These are phyloP conservation scores for Digitaria exilis DNA, from an alignment of 202 grass and related monocot species.

Conservation along the genomic window DNA sequence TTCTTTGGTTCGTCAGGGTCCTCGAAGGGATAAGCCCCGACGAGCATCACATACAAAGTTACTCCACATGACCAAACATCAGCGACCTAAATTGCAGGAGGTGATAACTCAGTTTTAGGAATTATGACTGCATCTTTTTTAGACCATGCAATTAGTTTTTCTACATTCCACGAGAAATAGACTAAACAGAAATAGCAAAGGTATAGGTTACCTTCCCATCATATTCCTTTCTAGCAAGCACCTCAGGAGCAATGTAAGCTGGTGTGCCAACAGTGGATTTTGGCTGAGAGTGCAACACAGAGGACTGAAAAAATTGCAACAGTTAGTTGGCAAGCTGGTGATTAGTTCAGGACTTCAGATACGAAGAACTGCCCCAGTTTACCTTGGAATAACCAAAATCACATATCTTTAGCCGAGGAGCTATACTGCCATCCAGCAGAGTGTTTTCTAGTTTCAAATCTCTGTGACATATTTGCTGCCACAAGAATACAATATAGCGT, in stretches of 20 bases:
- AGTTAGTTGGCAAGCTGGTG: slow-evolving; percentile 10
- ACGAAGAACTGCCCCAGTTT: slow-evolving; percentile 5
- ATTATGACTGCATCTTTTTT: neutral
- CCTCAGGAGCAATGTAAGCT: slow-evolving; percentile 94
- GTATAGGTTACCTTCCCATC: slow-evolving; percentile 77
- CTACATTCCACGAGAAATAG: neutral
- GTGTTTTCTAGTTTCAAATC: slow-evolving; percentile 99
- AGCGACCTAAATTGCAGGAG: slow-evolving; percentile 59
- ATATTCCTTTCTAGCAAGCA: slow-evolving; percentile 90
- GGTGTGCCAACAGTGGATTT: slow-evolving; percentile 99
- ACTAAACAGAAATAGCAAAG: slow-evolving; percentile 1
- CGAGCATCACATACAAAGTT: slow-evolving; percentile 92
- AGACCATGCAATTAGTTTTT: neutral
- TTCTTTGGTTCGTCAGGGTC: slow-evolving; percentile 84
- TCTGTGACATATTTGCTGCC: slow-evolving; percentile 97
- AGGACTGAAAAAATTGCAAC: slow-evolving; percentile 57
- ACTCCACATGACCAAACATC: slow-evolving; percentile 98
- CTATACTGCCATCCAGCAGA: slow-evolving; percentile 85
- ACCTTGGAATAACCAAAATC: slow-evolving; percentile 99
- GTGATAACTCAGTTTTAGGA: neutral
- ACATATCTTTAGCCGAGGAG: slow-evolving; percentile 95
- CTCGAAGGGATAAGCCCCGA: slow-evolving; percentile 90
- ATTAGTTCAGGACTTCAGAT: neutral
- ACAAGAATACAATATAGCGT: neutral
- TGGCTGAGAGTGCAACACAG: slow-evolving; percentile 92